Conservation (phyloP, 2,329 filamentous ascomycete genomes). For the Scopulariopsis brevicaulis region DNA sequence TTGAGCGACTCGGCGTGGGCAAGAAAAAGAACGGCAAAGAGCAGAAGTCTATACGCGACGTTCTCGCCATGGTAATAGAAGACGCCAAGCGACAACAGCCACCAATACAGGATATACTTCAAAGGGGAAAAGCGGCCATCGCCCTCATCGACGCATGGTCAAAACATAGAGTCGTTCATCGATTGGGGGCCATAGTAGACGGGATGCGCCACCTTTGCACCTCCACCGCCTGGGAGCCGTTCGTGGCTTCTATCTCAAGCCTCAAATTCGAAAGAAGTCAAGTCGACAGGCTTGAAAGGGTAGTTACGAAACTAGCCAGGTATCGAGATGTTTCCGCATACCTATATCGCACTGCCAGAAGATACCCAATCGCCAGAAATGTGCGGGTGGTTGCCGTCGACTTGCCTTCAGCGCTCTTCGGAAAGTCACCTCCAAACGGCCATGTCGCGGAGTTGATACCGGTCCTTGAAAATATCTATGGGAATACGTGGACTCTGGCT, state of each 20-base stretch:
- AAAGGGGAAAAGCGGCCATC: neutral
- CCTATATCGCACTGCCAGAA: constrained; percentile 18
- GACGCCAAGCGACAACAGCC: neutral
- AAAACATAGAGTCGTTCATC: neutral
- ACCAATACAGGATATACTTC: neutral
- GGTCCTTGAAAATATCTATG: neutral
- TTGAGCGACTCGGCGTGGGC: constrained; percentile 12
- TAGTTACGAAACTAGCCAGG: constrained; percentile 20
- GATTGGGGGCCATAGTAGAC: neutral
- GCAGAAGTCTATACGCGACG: neutral
- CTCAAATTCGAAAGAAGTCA: neutral
- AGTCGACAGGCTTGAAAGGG: neutral
- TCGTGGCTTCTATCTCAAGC: neutral
- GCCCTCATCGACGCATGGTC: neutral
- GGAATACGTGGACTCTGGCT: neutral
- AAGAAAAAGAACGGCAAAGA: constrained; percentile 6
- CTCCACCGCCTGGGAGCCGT: neutral
- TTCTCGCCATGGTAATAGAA: neutral
- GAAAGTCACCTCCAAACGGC: neutral
- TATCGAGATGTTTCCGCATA: constrained; percentile 16
- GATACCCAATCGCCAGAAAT: constrained; percentile 14
- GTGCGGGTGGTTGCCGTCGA: constrained; percentile 16
- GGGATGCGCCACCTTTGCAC: neutral
- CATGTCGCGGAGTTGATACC: neutral
- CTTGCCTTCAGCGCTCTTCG: constrained; percentile 9